These are phyloP conservation scores for Macrophomina tecta DNA, from an alignment of 2,329 filamentous ascomycete species.

Conservation along the genomic window DNA sequence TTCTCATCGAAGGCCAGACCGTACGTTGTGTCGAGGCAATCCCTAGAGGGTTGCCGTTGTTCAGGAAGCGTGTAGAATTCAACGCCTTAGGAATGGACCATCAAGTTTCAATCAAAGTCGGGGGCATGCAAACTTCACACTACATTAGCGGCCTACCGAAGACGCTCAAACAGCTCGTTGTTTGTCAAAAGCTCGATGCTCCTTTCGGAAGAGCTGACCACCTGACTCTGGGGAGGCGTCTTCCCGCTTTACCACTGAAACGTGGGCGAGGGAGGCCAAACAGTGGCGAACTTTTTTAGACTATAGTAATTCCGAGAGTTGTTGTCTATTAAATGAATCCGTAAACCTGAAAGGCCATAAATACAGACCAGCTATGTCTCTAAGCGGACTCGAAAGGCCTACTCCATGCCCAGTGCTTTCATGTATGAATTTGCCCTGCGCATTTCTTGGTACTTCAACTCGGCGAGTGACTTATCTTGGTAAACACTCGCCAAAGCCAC, in stretches of 20 bases:
- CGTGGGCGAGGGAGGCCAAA: neutral
- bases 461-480: too few species aligned
- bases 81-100: slow-evolving; percentile 1
- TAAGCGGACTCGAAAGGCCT: neutral
- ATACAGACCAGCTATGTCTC: too few species aligned
- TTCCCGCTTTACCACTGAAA: slow-evolving; percentile 26
- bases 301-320: neutral
- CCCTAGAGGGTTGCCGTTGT: too few species aligned
- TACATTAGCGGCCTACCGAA: slow-evolving; percentile 32
- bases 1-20: too few species aligned
- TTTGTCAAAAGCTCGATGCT: slow-evolving; percentile 27
- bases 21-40: too few species aligned
- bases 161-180: slow-evolving; percentile 27
- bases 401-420: too few species aligned
- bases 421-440: too few species aligned
- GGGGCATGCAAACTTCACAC: slow-evolving; percentile 29
- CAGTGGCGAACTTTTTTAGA: neutral
- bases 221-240: slow-evolving; percentile 20
- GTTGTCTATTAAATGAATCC: neutral
- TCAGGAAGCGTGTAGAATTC: slow-evolving; percentile 23
- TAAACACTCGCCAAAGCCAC: too few species aligned
- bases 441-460: too few species aligned
- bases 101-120: slow-evolving; percentile 27
- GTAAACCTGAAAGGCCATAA: too few species aligned
- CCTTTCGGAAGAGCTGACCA: slow-evolving; percentile 31